phyloP scores from a whole-genome alignment of 208 protist genomes.

The Balamuthia mandrillaris region DNA sequence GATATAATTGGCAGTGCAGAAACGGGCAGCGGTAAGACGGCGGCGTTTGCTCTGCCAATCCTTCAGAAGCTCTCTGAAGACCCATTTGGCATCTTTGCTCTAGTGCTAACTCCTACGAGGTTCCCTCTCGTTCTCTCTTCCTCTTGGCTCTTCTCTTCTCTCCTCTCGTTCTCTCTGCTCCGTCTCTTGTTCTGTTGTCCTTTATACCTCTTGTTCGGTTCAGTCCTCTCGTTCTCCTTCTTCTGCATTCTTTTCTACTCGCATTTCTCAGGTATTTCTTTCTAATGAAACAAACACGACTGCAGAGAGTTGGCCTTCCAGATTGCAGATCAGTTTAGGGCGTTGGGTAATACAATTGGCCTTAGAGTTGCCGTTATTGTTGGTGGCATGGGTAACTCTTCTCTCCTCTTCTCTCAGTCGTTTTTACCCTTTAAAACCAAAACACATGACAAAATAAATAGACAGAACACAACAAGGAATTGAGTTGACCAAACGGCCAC shows the following conservation, averaged over 20 bases:
- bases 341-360: conserved; percentile 48
- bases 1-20: conserved; percentile 90
- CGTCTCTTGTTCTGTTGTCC: background rate
- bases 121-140: background rate
- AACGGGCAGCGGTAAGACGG: conserved; percentile 97
- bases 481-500: conserved; percentile 57
- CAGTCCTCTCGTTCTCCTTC: background rate
- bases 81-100: conserved; percentile 92
- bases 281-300: too few relatives aligned
- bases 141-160: background rate
- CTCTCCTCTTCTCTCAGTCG: too few relatives aligned
- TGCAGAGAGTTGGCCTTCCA: conserved; percentile 91
- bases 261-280: background rate
- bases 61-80: conserved; percentile 89
- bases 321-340: conserved; percentile 75
- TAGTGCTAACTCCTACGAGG: conserved; percentile 92
- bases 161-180: too few relatives aligned
- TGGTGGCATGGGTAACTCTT: conserved; percentile 58
- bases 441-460: background rate
- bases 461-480: conserved; percentile 64
- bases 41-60: conserved; percentile 96
- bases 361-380: conserved; percentile 47
- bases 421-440: background rate
- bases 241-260: background rate
- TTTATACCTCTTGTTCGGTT: background rate